A percentile compares a stretch with the other conserved stretches of the same genome.
These are phyloP conservation scores for Colletotrichum sp. DNA, from an alignment of 2,329 filamentous ascomycete genomes.

Conservation along the genomic window DNA sequence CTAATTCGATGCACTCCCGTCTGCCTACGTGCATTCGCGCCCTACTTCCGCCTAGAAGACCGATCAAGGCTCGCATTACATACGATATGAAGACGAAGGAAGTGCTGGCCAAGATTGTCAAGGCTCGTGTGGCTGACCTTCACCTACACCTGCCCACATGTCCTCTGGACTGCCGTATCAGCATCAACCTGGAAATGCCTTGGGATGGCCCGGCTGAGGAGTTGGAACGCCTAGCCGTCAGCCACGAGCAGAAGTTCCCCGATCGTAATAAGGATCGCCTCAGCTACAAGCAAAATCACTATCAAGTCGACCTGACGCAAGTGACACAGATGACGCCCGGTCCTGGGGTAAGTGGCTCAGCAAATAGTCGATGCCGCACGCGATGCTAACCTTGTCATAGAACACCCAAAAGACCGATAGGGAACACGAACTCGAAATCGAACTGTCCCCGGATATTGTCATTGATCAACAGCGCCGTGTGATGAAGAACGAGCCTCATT, in stretches of 20 bases:
- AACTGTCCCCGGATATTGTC: conserved; percentile 68
- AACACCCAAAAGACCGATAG: conserved; percentile 55
- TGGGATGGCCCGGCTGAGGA: conserved; percentile 74
- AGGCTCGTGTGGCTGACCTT: conserved; percentile 86
- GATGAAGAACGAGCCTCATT: conserved; percentile 56
- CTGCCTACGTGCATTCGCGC: conserved; percentile 70
- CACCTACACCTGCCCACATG: conserved; percentile 81
- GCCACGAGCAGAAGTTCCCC: conserved; percentile 44
- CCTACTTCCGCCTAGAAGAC: conserved; percentile 62
- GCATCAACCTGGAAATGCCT: conserved; percentile 92
- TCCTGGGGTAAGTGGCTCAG: conserved; percentile 38
- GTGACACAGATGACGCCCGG: conserved; percentile 62
- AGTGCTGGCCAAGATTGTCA: conserved; percentile 85
- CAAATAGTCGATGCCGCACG: background rate
- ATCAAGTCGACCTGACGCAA: conserved; percentile 92
- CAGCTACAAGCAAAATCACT: conserved; percentile 86
- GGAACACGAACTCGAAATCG: conserved; percentile 83
- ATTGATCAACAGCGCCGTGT: conserved; percentile 69
- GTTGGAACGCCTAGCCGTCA: conserved; percentile 46
- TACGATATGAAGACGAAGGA: conserved; percentile 74
- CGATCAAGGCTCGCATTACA: conserved; percentile 74
- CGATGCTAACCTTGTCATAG: conserved; percentile 28
- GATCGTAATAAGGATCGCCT: conserved; percentile 88
- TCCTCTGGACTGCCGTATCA: conserved; percentile 89
- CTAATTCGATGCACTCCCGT: conserved; percentile 59